Conservation (phyloP, 768 basidiomycete genomes). For the Podaxis sp. region DNA sequence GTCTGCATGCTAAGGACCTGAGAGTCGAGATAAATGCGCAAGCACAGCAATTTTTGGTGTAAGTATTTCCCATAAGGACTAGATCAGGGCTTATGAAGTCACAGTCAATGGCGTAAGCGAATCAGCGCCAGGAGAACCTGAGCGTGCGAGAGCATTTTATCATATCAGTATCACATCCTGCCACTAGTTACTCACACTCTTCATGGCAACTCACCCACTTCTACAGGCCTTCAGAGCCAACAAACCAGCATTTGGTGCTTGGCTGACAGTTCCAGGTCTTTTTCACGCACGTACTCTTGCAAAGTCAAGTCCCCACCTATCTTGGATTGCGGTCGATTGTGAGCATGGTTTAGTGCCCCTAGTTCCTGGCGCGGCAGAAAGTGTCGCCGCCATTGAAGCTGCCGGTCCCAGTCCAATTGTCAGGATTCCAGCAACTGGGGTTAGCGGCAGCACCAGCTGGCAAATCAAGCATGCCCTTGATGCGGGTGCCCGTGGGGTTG, state of each 20-base stretch:
- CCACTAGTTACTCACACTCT: neutral
- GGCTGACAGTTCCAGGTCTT: slow-evolving; percentile 58
- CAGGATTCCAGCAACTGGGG: slow-evolving; percentile 60
- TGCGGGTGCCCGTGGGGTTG: slow-evolving; percentile 57
- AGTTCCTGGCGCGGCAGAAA: slow-evolving; percentile 52
- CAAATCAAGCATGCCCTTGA: slow-evolving; percentile 72
- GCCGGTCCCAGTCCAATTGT: slow-evolving; percentile 54
- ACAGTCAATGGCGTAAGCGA: neutral
- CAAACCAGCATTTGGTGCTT: slow-evolving; percentile 63
- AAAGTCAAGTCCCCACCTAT: slow-evolving; percentile 47
- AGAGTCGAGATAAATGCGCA: too few relatives aligned
- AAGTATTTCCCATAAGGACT: too few relatives aligned
- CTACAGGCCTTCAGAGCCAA: slow-evolving; percentile 46
- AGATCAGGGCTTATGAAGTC: too few relatives aligned
- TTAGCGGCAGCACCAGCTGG: slow-evolving; percentile 53
- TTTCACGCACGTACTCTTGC: slow-evolving; percentile 58
- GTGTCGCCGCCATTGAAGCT: slow-evolving; percentile 48
- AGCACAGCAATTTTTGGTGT: too few relatives aligned
- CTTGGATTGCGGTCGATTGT: slow-evolving; percentile 65
- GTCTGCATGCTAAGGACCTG: too few relatives aligned
- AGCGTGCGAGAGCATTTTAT: neutral
- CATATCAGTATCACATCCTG: neutral
- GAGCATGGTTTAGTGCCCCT: slow-evolving; percentile 62
- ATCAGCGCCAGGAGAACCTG: neutral
- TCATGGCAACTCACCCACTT: slow-evolving; percentile 52